Conservation (phyloP, 768 basidiomycete genomes). For the Plicaturopsis crispa region DNA sequence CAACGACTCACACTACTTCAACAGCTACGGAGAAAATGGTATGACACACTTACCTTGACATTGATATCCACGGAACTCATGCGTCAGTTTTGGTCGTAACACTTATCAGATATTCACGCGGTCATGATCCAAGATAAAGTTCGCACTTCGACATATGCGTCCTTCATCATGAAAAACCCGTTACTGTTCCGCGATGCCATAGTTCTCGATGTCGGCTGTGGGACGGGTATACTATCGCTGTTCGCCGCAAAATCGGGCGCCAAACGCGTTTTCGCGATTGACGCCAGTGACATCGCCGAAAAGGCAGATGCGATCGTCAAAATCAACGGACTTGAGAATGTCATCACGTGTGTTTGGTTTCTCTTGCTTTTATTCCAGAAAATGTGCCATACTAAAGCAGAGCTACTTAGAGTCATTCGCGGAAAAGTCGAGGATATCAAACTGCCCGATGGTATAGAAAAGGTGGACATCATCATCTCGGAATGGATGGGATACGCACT, state of each 20-base stretch:
- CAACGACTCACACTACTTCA: slow-evolving; percentile 92
- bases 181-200: slow-evolving; percentile 73
- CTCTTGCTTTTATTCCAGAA: background rate
- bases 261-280: slow-evolving; percentile 84
- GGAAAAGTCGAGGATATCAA: slow-evolving; percentile 87
- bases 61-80: too few relatives aligned
- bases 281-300: slow-evolving; percentile 77
- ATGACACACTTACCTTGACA: slow-evolving; percentile 2
- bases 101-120: slow-evolving; percentile 75
- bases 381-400: slow-evolving; percentile 1
- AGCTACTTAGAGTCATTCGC: slow-evolving; percentile 70
- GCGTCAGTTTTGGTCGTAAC: background rate
- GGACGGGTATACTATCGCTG: slow-evolving; percentile 87
- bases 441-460: slow-evolving; percentile 60
- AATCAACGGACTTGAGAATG: slow-evolving; percentile 60
- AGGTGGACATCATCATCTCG: slow-evolving; percentile 92
- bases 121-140: slow-evolving; percentile 96
- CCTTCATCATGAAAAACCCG: slow-evolving; percentile 83
- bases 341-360: slow-evolving; percentile 50
- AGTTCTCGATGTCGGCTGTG: slow-evolving; percentile 95
- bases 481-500: slow-evolving; percentile 98
- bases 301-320: slow-evolving; percentile 75
- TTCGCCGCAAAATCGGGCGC: slow-evolving; percentile 89
- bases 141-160: slow-evolving; percentile 87
- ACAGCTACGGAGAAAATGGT: slow-evolving; percentile 88